A percentile compares a stretch with the other conserved stretches of the same genome.
Conservation (phyloP, 352 stramenopile species). For the Pythium phragmitis region DNA sequence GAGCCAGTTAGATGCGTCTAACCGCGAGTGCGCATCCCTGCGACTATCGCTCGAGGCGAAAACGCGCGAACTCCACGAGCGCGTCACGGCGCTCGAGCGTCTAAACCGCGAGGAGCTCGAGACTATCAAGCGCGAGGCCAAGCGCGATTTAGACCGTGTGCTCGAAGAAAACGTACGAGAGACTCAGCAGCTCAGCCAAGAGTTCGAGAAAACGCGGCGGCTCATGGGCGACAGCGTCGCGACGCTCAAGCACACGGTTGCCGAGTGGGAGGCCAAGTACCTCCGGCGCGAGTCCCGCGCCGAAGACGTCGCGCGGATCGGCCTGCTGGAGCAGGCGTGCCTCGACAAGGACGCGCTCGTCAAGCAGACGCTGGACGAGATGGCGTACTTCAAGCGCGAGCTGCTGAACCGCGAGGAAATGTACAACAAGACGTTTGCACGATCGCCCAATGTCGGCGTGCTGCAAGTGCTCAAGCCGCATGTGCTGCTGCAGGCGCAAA, state of each 20-base stretch:
- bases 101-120: conserved; percentile 49
- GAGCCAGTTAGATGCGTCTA: conserved; percentile 31
- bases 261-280: conserved; percentile 64
- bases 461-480: conserved; percentile 87
- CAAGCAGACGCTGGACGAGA: conserved; percentile 77
- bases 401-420: conserved; percentile 92
- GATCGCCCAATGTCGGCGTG: conserved; percentile 84
- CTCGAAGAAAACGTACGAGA: conserved; percentile 69
- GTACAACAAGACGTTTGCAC: conserved; percentile 93
- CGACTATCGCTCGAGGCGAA: conserved; percentile 34
- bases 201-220: conserved; percentile 64
- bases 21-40: conserved; percentile 34
- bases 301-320: conserved; percentile 84
- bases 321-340: conserved; percentile 58
- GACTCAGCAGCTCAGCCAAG: conserved; percentile 60
- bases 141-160: conserved; percentile 64
- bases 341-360: conserved; percentile 72
- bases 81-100: conserved; percentile 36
- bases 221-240: conserved; percentile 55
- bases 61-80: conserved; percentile 34
- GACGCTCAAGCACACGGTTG: conserved; percentile 39
- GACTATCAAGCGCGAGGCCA: conserved; percentile 48
- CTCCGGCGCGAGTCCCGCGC: conserved; percentile 53
- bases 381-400: conserved; percentile 93
- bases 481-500: conserved; percentile 49